Evolutionary conservation across 1,139 yeast genomes (phyloP).

Genomic region (Candida sp.): DNA sequence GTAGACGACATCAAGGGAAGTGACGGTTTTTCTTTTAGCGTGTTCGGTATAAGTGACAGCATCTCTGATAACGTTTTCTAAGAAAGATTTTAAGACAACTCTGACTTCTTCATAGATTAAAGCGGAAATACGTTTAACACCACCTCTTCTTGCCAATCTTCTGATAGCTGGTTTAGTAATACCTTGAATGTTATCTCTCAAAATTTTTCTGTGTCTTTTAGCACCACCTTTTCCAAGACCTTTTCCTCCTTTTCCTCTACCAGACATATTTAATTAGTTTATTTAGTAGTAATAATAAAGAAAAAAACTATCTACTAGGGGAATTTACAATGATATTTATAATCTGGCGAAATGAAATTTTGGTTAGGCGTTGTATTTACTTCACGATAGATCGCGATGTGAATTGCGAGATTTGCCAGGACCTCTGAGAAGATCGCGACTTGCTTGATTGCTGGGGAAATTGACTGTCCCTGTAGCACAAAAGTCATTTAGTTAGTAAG

Average conservation of each 20-base stretch:
- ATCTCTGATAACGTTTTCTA: slow-evolving; percentile 97
- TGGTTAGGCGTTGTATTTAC: too few species aligned
- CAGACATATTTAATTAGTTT: slow-evolving; percentile 69
- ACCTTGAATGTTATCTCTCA: slow-evolving; percentile 99
- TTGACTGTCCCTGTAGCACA: too few species aligned
- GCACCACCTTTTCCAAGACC: slow-evolving; percentile 99
- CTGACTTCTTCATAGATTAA: slow-evolving; percentile 98
- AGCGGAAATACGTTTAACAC: slow-evolving; percentile 99
- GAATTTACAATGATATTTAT: too few species aligned
- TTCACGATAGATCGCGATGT: too few species aligned
- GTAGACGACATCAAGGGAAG: slow-evolving; percentile 97
- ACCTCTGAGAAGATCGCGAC: too few species aligned
- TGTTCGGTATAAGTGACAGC: slow-evolving; percentile 99
- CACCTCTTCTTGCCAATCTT: slow-evolving; percentile 99
- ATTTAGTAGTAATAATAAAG: too few species aligned
- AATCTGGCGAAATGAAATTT: too few species aligned
- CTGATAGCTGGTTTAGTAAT: slow-evolving; percentile 99
- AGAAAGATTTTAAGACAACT: slow-evolving; percentile 92
- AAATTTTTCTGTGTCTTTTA: slow-evolving; percentile 99
- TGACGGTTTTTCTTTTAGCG: slow-evolving; percentile 99
- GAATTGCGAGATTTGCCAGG: too few species aligned
- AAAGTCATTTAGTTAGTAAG: too few species aligned
- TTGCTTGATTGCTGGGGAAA: too few species aligned
- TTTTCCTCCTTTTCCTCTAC: slow-evolving; percentile 99
- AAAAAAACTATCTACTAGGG: too few species aligned